Conservation (phyloP, 2,329 filamentous ascomycete genomes). For the Golovinomyces cichoracearum region DNA sequence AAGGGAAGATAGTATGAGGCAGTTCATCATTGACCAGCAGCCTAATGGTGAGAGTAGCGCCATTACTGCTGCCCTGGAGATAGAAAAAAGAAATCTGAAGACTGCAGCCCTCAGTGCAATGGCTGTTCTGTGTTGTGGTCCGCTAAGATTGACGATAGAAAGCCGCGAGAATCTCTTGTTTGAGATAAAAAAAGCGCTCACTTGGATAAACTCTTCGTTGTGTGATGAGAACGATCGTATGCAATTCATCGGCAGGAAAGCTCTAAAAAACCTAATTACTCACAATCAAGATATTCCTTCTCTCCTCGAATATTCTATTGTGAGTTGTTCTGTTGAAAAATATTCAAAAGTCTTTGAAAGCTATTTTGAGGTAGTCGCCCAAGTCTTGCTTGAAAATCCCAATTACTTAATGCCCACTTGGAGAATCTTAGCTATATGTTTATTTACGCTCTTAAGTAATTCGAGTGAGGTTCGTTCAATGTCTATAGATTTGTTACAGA, state of each 20-base stretch:
- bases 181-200: constrained; percentile 71
- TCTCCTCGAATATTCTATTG: constrained; percentile 68
- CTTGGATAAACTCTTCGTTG: constrained; percentile 91
- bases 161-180: constrained; percentile 73
- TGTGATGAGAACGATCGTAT: constrained; percentile 74
- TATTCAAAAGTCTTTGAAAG: constrained; percentile 66
- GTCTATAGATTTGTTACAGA: constrained; percentile 54
- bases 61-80: constrained; percentile 75
- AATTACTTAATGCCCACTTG: constrained; percentile 69
- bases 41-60: constrained; percentile 46
- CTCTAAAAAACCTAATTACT: constrained; percentile 66
- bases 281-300: constrained; percentile 74
- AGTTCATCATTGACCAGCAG: constrained; percentile 59
- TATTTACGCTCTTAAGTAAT: constrained; percentile 83
- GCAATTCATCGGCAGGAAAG: constrained; percentile 68
- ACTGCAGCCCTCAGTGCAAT: constrained; percentile 84
- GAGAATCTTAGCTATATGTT: constrained; percentile 64
- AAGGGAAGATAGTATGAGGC: constrained; percentile 66
- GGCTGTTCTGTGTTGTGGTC: constrained; percentile 70
- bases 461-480: constrained; percentile 72
- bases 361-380: constrained; percentile 78
- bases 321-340: constrained; percentile 68
- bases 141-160: constrained; percentile 68
- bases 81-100: constrained; percentile 78
- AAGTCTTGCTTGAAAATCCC: constrained; percentile 61